Evolutionary conservation across 1,139 yeast genomes (phyloP).

Genomic region (Debaryomyces sp.): DNA sequence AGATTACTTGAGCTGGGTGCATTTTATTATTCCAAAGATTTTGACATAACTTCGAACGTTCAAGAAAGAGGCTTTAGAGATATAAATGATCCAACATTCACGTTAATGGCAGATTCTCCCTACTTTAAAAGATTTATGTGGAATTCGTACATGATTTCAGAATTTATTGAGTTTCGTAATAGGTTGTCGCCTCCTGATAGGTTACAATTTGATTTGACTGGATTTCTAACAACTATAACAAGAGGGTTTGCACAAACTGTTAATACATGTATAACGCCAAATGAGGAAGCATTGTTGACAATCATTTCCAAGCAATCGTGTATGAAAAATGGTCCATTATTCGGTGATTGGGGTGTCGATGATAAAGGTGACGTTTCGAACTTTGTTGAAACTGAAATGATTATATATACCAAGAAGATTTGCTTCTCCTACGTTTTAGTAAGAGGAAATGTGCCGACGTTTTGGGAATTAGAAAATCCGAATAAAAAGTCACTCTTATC

Average conservation of each 20-base stretch:
- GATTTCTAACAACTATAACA: conserved; percentile 59
- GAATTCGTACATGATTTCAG: conserved; percentile 63
- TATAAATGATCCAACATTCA: conserved; percentile 28
- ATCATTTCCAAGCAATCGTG: conserved; percentile 70
- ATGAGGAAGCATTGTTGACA: conserved; percentile 53
- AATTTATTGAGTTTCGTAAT: conserved; percentile 60
- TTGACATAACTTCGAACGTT: conserved; percentile 62
- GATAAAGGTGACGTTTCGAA: conserved; percentile 72
- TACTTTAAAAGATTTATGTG: conserved; percentile 64
- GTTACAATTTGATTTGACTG: conserved; percentile 53
- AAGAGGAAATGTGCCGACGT: conserved; percentile 71
- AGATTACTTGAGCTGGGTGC: conserved; percentile 62
- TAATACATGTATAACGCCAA: conserved; percentile 41
- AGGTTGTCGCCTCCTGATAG: conserved; percentile 55
- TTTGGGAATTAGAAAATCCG: conserved; percentile 60
- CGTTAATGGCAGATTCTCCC: conserved; percentile 42
- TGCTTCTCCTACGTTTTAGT: conserved; percentile 62
- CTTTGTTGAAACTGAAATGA: conserved; percentile 66
- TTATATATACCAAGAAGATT: conserved; percentile 54
- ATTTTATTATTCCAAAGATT: conserved; percentile 65
- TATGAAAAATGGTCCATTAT: conserved; percentile 58
- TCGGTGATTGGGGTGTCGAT: conserved; percentile 72
- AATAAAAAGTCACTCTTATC: conserved; percentile 38
- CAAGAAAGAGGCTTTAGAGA: conserved; percentile 53
- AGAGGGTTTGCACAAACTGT: conserved; percentile 70